These are phyloP conservation scores for Cladophialophora carrionii DNA, from an alignment of 2,329 filamentous ascomycete species.

Conservation along the genomic window DNA sequence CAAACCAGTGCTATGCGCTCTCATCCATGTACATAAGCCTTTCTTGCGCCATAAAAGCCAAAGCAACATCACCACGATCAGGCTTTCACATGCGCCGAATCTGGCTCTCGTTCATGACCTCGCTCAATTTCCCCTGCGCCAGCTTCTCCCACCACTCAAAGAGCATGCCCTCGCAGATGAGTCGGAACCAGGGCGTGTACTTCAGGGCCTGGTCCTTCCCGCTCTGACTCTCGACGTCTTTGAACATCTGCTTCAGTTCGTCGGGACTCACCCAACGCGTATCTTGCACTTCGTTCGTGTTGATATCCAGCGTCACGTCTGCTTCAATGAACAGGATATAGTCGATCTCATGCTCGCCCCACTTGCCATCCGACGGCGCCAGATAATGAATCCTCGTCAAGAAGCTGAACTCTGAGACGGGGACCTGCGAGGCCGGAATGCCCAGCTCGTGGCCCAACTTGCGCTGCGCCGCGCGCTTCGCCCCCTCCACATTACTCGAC, in stretches of 20 bases:
- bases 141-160: conserved; percentile 97
- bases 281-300: conserved; percentile 85
- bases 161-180: conserved; percentile 96
- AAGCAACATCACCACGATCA: neutral
- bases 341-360: conserved; percentile 99
- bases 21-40: neutral
- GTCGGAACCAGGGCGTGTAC: conserved; percentile 99
- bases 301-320: conserved; percentile 81
- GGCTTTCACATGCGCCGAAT: conserved; percentile 76
- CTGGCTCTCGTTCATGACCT: conserved; percentile 81
- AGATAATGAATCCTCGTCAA: conserved; percentile 98
- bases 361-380: conserved; percentile 93
- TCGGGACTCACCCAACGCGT: conserved; percentile 81
- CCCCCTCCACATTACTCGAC: conserved; percentile 77
- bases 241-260: conserved; percentile 82
- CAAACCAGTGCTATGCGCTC: neutral
- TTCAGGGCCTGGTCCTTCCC: conserved; percentile 75
- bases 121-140: conserved; percentile 71
- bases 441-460: conserved; percentile 95
- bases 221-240: conserved; percentile 69
- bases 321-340: conserved; percentile 99
- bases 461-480: conserved; percentile 87
- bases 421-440: conserved; percentile 85
- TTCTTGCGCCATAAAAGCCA: neutral
- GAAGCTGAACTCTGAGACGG: conserved; percentile 88